phyloP scores from a whole-genome alignment of 116 monocot species.

The Phalaenopsis hybrid region DNA sequence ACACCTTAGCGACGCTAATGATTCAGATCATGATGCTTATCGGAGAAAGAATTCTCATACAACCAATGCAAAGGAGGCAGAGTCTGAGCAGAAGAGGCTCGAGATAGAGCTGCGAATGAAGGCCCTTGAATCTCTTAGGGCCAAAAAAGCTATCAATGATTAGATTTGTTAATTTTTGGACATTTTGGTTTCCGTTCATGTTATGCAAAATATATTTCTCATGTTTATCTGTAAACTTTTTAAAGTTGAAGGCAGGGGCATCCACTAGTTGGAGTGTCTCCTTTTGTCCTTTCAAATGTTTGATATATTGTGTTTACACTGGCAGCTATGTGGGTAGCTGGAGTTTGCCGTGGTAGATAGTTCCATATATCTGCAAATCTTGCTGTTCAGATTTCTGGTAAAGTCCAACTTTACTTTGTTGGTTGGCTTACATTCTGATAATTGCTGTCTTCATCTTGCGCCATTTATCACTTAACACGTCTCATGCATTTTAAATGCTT shows the following conservation, averaged over 20 bases:
- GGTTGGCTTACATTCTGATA: neutral
- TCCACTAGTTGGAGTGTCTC: constrained; percentile 11
- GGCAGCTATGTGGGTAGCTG: constrained; percentile 50
- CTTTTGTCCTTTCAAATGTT: constrained; percentile 16
- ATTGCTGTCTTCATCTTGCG: neutral
- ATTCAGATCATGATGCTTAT: constrained; percentile 28
- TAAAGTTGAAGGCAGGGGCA: constrained; percentile 17
- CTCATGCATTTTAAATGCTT: neutral
- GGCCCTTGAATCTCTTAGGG: constrained; percentile 80
- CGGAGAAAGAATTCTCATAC: constrained; percentile 11
- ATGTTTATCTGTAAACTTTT: constrained; percentile 14
- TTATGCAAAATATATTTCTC: constrained; percentile 5
- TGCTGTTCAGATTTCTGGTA: constrained; percentile 32
- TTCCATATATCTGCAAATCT: constrained; percentile 23
- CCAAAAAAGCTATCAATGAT: constrained; percentile 62
- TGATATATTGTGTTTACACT: constrained; percentile 46
- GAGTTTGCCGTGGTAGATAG: constrained; percentile 28
- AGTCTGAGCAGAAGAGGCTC: constrained; percentile 67
- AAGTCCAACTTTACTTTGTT: constrained; percentile 16
- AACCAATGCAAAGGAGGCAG: constrained; percentile 34
- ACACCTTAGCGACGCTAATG: constrained; percentile 17
- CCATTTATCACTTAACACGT: neutral
- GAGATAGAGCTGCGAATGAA: constrained; percentile 87
- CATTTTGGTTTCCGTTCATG: constrained; percentile 1
- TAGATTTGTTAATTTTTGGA: constrained; percentile 23